Percentiles rank a stretch among this genome's conserved stretches.
These are phyloP conservation scores for Trypanosoma mega DNA, from an alignment of 208 protist species.

Conservation along the genomic window DNA sequence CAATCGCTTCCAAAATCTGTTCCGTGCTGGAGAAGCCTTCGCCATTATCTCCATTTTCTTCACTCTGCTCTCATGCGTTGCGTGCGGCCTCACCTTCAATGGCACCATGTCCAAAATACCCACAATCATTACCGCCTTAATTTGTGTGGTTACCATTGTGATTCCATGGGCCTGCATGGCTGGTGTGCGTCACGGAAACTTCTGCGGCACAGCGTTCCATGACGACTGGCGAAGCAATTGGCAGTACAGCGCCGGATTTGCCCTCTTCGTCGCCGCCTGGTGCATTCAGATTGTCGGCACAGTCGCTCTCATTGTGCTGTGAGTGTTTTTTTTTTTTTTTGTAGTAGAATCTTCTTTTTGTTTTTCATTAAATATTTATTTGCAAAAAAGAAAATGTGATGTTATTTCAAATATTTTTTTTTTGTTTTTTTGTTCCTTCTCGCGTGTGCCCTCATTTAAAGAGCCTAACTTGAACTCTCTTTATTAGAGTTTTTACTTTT, in stretches of 20 bases:
- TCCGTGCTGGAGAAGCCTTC: slow-evolving; percentile 56
- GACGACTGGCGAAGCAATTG: slow-evolving; percentile 29
- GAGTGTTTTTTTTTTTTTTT: slow-evolving; percentile 2
- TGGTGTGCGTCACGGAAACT: slow-evolving; percentile 33
- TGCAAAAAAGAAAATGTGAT: too few species aligned
- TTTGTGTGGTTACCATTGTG: slow-evolving; percentile 29
- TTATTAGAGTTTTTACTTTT: too few species aligned
- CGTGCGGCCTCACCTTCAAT: slow-evolving; percentile 29
- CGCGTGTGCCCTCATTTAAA: too few species aligned
- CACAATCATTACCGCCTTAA: slow-evolving; percentile 28
- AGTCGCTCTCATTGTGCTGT: slow-evolving; percentile 31
- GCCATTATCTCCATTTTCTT: slow-evolving; percentile 60
- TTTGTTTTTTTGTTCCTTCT: too few species aligned
- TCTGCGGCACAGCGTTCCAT: slow-evolving; percentile 28
- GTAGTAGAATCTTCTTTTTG: too few species aligned
- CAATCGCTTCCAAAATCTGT: slow-evolving; percentile 30
- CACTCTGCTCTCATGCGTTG: slow-evolving; percentile 25
- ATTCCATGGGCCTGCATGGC: slow-evolving; percentile 63
- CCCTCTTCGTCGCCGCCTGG: slow-evolving; percentile 42
- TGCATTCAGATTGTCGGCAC: slow-evolving; percentile 39
- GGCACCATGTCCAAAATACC: slow-evolving; percentile 14
- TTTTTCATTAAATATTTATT: too few species aligned
- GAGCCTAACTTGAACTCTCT: too few species aligned
- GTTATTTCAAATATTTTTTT: too few species aligned
- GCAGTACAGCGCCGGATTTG: slow-evolving; percentile 45